phyloP scores from a whole-genome alignment of 345 rosid species.

The Conringia planisiliqua region DNA sequence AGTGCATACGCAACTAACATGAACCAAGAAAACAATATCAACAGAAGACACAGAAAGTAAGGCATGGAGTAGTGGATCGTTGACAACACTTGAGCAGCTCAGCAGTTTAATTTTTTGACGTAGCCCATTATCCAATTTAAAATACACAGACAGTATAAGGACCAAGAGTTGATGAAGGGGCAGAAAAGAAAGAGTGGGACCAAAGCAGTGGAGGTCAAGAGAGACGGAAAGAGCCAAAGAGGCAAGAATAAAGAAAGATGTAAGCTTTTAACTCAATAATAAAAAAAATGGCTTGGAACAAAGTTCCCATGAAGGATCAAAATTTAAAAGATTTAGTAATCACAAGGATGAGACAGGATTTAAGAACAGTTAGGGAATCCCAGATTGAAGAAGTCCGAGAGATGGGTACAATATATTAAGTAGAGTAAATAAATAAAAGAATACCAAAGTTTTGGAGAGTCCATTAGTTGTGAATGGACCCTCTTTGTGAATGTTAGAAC shows the following conservation, averaged over 20 bases:
- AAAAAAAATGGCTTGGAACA: constrained; percentile 19
- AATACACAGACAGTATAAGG: neutral
- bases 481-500: constrained; percentile 25
- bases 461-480: constrained; percentile 14
- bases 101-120: constrained; percentile 17
- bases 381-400: neutral
- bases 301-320: constrained; percentile 6
- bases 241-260: constrained; percentile 22
- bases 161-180: constrained; percentile 23
- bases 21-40: constrained; percentile 35
- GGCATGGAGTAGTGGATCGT: constrained; percentile 28
- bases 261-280: constrained; percentile 12
- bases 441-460: constrained; percentile 17
- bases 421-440: neutral
- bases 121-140: constrained; percentile 19
- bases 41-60: constrained; percentile 11
- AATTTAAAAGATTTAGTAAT: neutral
- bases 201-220: constrained; percentile 32
- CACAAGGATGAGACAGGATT: neutral
- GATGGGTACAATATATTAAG: neutral
- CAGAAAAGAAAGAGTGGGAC: constrained; percentile 34
- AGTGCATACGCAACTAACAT: constrained; percentile 21
- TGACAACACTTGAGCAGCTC: constrained; percentile 28
- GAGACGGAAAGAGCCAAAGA: constrained; percentile 31
- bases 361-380: constrained; percentile 10